Evolutionary conservation across 495 filamentous ascomycete genomes (phyloP).

Genomic region (Xylaria castorea): DNA sequence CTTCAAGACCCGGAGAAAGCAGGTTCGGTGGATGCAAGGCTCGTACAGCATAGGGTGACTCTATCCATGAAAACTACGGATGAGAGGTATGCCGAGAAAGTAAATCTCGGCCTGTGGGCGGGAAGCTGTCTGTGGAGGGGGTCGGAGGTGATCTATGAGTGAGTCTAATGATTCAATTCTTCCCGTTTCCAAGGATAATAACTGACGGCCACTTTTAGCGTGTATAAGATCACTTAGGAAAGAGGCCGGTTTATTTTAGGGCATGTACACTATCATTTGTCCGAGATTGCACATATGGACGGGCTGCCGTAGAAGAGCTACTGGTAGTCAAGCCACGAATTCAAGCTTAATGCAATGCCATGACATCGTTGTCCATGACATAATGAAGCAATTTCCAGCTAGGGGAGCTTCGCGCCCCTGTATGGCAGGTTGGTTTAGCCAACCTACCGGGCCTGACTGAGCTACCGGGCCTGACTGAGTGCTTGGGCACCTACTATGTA

Average conservation of each 20-base stretch:
- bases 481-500: not conserved
- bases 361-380: slow-evolving; percentile 5
- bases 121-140: slow-evolving; percentile 64
- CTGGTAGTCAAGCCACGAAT: slow-evolving; percentile 7
- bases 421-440: not conserved
- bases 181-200: slow-evolving; percentile 5
- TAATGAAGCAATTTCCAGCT: not conserved
- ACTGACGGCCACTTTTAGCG: slow-evolving; percentile 24
- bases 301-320: not conserved
- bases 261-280: not conserved
- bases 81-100: slow-evolving; percentile 62
- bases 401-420: not conserved
- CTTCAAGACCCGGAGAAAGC: slow-evolving; percentile 58
- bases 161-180: slow-evolving; percentile 20
- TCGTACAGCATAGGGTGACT: slow-evolving; percentile 64
- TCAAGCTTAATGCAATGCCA: not conserved
- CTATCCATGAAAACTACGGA: slow-evolving; percentile 67
- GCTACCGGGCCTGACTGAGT: no score
- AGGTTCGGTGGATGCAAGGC: slow-evolving; percentile 61
- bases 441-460: not conserved
- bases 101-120: slow-evolving; percentile 69
- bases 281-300: not conserved
- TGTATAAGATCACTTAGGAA: slow-evolving; percentile 34
- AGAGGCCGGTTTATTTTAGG: not conserved
- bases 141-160: slow-evolving; percentile 55